A percentile compares a stretch with the other conserved stretches of the same genome.
Evolutionary conservation across 768 basidiomycete species (phyloP).

Genomic region (Mycena vitilis): DNA sequence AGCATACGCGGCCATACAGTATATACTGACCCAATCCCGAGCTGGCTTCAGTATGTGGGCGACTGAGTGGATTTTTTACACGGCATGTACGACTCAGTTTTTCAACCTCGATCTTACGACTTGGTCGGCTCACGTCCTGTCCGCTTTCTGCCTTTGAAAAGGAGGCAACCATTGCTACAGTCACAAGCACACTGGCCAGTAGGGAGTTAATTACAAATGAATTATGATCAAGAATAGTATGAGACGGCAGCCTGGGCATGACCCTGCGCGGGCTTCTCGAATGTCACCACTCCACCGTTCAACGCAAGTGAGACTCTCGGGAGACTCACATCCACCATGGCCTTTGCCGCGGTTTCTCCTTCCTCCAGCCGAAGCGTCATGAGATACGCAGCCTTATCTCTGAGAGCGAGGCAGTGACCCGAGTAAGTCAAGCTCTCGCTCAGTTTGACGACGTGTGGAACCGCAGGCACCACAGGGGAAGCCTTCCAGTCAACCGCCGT

Average conservation of each 20-base stretch:
- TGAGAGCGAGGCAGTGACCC: not conserved
- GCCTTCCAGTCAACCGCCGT: not conserved
- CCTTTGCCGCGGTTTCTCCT: not conserved
- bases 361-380: not conserved
- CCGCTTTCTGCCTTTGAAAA: too few species aligned
- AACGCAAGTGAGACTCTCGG: not conserved
- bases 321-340: not conserved
- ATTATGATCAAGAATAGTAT: not conserved
- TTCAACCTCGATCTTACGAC: too few species aligned
- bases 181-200: too few species aligned
- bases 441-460: not conserved
- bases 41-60: too few species aligned
- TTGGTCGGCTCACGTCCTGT: too few species aligned
- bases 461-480: not conserved
- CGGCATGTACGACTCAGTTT: too few species aligned
- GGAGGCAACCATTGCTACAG: too few species aligned
- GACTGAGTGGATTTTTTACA: too few species aligned
- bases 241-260: not conserved
- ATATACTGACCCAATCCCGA: too few species aligned
- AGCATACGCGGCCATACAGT: too few species aligned
- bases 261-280: not conserved
- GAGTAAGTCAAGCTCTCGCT: not conserved
- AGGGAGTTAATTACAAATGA: too few species aligned
- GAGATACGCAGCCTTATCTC: not conserved
- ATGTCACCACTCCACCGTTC: not conserved